A percentile compares a stretch with the other conserved stretches of the same genome.
Conservation (phyloP, 768 basidiomycete species). For the Arthromyces matolae region DNA sequence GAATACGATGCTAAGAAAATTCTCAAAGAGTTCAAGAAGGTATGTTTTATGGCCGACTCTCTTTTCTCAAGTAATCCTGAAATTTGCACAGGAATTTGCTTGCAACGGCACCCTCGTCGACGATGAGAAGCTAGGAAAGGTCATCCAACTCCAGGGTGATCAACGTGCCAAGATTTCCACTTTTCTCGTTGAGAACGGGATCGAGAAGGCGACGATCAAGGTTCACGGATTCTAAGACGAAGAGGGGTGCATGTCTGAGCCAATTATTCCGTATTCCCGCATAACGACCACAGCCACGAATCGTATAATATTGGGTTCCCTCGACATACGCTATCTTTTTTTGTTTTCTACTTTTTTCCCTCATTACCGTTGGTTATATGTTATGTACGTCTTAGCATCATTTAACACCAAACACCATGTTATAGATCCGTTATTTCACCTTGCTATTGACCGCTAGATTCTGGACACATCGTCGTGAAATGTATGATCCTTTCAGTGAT, state of each 20-base stretch:
- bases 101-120: constrained; percentile 97
- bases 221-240: constrained; percentile 76
- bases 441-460: constrained; percentile 1
- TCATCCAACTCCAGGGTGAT: constrained; percentile 98
- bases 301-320: neutral
- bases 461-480: constrained; percentile 16
- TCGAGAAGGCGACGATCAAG: constrained; percentile 76
- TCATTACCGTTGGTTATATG: constrained; percentile 21
- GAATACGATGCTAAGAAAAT: constrained; percentile 98
- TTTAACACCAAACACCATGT: constrained; percentile 12
- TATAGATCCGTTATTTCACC: constrained; percentile 4
- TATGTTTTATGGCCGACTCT: constrained; percentile 24
- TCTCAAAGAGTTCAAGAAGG: constrained; percentile 99
- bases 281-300: neutral
- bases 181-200: constrained; percentile 83
- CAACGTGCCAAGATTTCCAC: constrained; percentile 87
- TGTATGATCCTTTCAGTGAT: constrained; percentile 5
- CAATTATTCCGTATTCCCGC: constrained; percentile 9
- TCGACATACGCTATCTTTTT: constrained; percentile 1
- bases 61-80: constrained; percentile 1
- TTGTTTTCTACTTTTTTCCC: constrained; percentile 15
- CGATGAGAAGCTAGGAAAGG: constrained; percentile 92
- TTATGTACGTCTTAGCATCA: constrained; percentile 26
- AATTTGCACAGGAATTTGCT: constrained; percentile 75
- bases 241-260: neutral